These are phyloP conservation scores for Phaeolepiota aurea DNA, from an alignment of 768 basidiomycete genomes.

Conservation along the genomic window DNA sequence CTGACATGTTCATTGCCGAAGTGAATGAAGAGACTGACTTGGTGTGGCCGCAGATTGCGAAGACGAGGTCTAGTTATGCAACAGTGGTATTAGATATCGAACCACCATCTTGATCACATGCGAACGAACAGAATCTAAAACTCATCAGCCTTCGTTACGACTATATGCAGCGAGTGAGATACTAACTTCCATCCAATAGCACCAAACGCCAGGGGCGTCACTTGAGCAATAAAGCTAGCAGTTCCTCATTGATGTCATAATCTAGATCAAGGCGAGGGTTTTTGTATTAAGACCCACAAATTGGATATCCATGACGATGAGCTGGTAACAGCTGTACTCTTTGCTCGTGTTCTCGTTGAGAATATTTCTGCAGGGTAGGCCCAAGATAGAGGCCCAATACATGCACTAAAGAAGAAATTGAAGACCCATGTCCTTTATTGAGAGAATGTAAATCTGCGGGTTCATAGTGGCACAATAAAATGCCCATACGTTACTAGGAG, in stretches of 20 bases:
- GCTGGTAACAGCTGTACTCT: constrained; percentile 35
- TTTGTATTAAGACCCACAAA: constrained; percentile 20
- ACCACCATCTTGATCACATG: neutral
- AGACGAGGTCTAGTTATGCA: constrained; percentile 25
- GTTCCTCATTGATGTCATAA: neutral
- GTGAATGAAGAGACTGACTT: constrained; percentile 18
- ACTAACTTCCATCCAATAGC: constrained; percentile 34
- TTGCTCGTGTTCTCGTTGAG: constrained; percentile 34
- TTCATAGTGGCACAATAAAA: too few species aligned
- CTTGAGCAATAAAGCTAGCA: constrained; percentile 34
- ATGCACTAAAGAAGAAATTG: constrained; percentile 39
- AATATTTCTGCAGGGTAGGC: constrained; percentile 38
- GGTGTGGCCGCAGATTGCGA: constrained; percentile 36
- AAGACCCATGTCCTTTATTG: constrained; percentile 33
- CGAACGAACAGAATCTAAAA: constrained; percentile 19
- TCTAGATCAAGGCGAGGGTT: neutral
- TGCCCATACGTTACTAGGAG: constrained; percentile 16
- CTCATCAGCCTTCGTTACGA: too few species aligned
- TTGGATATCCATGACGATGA: constrained; percentile 37
- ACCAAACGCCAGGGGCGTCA: constrained; percentile 30
- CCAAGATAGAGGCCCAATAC: constrained; percentile 37
- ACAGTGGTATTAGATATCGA: neutral
- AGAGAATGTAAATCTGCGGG: neutral
- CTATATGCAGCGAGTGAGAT: too few species aligned
- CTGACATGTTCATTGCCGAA: too few species aligned